Evolutionary conservation across 495 filamentous ascomycete genomes (phyloP), one percentile per base, ranked within the genome.

Genomic region (Monascus purpureus): DNA sequence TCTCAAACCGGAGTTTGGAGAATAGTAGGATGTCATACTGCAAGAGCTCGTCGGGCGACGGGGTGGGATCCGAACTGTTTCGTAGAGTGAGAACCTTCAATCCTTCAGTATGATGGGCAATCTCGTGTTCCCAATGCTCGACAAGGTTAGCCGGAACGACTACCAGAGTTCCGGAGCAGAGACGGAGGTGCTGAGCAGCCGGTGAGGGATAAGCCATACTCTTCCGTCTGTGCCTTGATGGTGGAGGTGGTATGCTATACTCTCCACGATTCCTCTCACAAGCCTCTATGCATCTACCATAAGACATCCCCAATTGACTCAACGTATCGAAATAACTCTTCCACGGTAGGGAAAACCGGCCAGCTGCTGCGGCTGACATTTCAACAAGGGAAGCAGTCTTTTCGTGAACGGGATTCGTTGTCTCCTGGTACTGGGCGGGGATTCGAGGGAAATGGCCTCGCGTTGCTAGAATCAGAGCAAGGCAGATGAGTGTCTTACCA

Each of bases 401-500:
- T 4, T 46, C 31, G 29, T 67, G 65, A 6, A 59, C 45, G 0
- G 47, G 57, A 16, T 50, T 52, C n/a, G 53, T 46, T 22, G 50
- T 51, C 13, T 61, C 42, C 23, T 68, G 67, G 41, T 76, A 72
- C 32, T 76, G 56, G 1, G 71, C 62, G 2, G 85, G 84, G 5
- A 78, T 68, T 5, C 57, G 54, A 2, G 83, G 68, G 5, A 75
- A 65, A 35, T 88, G 69, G 19, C 75, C 66, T 40, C 68, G 74
- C 0, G 84, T 93, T 8, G 82, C 75, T n/a, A 92, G 60, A 24
- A 94, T 82, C 2, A 87, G 57, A 17, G 86, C 69, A 12, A 96
- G 59, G 35, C 80, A 84, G 7, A 96, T 92, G 17, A 94, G 52
- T 0, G 88, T 95, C 58, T 96, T 96, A 0, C 88, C 87, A 4